Conservation (phyloP, 179 eudicot species). For the Heliamphora pulchella region DNA sequence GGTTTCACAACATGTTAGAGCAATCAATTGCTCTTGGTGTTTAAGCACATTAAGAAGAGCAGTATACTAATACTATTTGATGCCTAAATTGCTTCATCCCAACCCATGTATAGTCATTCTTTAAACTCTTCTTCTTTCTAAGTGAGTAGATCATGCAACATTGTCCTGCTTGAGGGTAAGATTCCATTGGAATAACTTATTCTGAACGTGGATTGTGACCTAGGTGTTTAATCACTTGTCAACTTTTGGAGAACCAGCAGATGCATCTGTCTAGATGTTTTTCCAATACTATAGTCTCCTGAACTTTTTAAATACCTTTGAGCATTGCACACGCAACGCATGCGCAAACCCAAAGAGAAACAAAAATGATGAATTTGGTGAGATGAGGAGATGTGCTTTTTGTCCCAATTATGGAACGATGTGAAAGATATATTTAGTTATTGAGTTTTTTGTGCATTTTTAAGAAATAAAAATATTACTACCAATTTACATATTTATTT, state of each 20-base stretch:
- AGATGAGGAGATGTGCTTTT: no score
- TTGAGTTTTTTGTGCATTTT: no score
- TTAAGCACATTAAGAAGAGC: no score
- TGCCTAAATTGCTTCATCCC: not conserved
- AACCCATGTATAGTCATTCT: not conserved
- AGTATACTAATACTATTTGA: not conserved
- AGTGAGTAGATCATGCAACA: not conserved
- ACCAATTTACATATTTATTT: no score
- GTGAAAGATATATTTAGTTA: no score
- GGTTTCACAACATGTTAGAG: not conserved
- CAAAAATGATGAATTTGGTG: no score
- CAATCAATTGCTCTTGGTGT: no score
- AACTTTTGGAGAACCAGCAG: not conserved
- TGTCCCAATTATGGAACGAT: no score
- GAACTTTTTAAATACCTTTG: not conserved
- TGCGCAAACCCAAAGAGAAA: no score
- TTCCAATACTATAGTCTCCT: not conserved
- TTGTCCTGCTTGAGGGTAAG: not conserved
- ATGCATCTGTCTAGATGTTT: not conserved
- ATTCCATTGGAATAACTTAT: not conserved
- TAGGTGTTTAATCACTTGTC: not conserved
- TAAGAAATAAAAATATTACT: no score
- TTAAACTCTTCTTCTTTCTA: conserved; percentile 1
- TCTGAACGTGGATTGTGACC: not conserved
- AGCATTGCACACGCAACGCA: no score